phyloP scores from a whole-genome alignment of 202 grass and related monocot genomes.

The Panicum virgatum region DNA sequence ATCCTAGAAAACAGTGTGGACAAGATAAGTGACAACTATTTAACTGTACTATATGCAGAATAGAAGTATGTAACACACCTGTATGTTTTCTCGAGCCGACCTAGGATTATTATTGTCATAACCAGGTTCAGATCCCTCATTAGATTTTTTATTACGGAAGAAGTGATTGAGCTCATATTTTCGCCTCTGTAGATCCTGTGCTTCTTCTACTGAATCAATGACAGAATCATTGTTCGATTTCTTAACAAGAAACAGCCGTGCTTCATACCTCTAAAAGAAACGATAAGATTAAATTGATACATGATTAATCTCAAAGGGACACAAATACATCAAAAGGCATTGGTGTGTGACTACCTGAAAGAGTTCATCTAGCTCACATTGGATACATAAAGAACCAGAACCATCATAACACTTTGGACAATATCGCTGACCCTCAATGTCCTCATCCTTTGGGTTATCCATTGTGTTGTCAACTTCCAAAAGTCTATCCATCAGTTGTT shows the following conservation, averaged over 20 bases:
- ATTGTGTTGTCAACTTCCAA: slow-evolving; percentile 85
- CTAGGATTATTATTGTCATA: slow-evolving; percentile 60
- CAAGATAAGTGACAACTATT: not conserved
- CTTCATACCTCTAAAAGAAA: slow-evolving; percentile 79
- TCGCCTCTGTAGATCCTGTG: slow-evolving; percentile 66
- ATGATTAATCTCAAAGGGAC: slow-evolving; percentile 24
- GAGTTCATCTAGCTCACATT: slow-evolving; percentile 85
- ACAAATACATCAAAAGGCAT: slow-evolving; percentile 18
- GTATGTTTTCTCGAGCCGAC: slow-evolving; percentile 70
- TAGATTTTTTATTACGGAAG: slow-evolving; percentile 68
- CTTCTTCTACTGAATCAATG: slow-evolving; percentile 84
- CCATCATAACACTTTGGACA: slow-evolving; percentile 91
- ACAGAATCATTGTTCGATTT: slow-evolving; percentile 77
- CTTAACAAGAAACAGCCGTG: slow-evolving; percentile 79
- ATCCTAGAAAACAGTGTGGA: not conserved
- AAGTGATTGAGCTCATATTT: slow-evolving; percentile 89
- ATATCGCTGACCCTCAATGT: slow-evolving; percentile 79
- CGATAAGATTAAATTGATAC: slow-evolving; percentile 34
- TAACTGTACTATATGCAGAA: slow-evolving; percentile 18
- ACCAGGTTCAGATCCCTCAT: slow-evolving; percentile 52
- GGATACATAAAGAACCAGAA: slow-evolving; percentile 86
- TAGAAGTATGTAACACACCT: slow-evolving; percentile 52
- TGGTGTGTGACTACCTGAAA: slow-evolving; percentile 64
- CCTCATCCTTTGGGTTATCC: slow-evolving; percentile 81
- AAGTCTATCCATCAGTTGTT: slow-evolving; percentile 68